phyloP scores from a whole-genome alignment of 1,284 basidiomycete genomes.

The Tilletia walkeri region DNA sequence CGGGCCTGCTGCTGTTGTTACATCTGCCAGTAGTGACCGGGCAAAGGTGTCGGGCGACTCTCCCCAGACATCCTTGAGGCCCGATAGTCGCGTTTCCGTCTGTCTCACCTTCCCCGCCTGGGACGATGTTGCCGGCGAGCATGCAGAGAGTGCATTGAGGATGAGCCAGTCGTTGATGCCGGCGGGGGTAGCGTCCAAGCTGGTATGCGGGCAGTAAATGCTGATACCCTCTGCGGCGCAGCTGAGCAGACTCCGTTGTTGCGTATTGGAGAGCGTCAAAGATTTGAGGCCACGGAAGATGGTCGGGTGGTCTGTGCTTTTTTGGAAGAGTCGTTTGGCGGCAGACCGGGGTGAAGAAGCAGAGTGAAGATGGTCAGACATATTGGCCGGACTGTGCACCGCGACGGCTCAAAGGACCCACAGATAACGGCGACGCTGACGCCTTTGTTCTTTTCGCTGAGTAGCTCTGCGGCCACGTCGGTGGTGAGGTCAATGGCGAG shows the following conservation, averaged over 20 bases:
- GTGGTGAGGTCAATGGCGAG: conserved; percentile 52
- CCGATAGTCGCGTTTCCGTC: conserved; percentile 6
- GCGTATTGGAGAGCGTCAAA: conserved; percentile 72
- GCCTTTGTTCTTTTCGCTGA: conserved; percentile 29
- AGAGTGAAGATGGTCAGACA: too few relatives aligned
- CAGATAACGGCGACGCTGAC: conserved; percentile 72
- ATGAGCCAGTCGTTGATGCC: conserved; percentile 69
- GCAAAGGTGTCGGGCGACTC: not conserved
- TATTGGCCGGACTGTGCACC: too few relatives aligned
- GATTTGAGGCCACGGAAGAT: conserved; percentile 80
- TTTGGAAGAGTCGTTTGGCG: not conserved
- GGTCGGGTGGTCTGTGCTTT: conserved; percentile 68
- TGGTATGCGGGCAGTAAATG: conserved; percentile 82
- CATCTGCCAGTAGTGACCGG: not conserved
- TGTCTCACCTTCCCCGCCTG: not conserved
- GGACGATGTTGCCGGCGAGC: not conserved
- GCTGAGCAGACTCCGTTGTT: conserved; percentile 75
- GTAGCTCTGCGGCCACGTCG: conserved; percentile 46
- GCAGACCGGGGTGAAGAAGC: conserved; percentile 67
- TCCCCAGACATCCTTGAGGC: not conserved
- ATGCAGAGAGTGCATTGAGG: conserved; percentile 26
- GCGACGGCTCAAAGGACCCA: conserved; percentile 33
- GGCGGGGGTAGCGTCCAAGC: conserved; percentile 74
- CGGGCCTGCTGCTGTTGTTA: conserved; percentile 4
- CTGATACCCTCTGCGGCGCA: conserved; percentile 78